These are phyloP conservation scores for Phylloporus scabripes DNA, from an alignment of 768 basidiomycete genomes.

Conservation along the genomic window DNA sequence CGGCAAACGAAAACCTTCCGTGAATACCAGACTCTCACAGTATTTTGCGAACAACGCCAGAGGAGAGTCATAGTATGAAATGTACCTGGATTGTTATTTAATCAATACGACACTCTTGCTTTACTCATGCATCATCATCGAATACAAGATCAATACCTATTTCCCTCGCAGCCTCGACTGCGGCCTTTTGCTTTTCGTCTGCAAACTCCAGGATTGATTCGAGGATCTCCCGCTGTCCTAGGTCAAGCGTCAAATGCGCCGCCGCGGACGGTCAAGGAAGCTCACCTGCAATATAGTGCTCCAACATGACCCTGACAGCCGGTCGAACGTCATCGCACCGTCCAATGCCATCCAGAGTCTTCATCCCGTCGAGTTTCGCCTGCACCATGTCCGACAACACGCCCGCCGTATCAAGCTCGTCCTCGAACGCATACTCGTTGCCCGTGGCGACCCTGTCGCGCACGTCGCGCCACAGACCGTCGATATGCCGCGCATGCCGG, in stretches of 20 bases:
- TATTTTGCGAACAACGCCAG: background rate
- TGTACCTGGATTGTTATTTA: background rate
- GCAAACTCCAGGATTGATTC: slow-evolving; percentile 48
- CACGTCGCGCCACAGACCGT: slow-evolving; percentile 59
- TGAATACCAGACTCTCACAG: too few species aligned
- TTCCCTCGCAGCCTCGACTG: slow-evolving; percentile 43
- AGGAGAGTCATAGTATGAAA: too few species aligned
- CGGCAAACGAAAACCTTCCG: too few species aligned
- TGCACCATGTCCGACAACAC: slow-evolving; percentile 64
- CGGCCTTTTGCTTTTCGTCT: slow-evolving; percentile 41
- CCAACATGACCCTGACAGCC: slow-evolving; percentile 60
- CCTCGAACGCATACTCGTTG: slow-evolving; percentile 40
- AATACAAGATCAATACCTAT: slow-evolving; percentile 52
- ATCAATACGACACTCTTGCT: background rate
- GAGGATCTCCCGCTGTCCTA: slow-evolving; percentile 60
- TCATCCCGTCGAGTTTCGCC: slow-evolving; percentile 45
- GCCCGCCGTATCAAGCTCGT: slow-evolving; percentile 63
- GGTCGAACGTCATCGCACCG: slow-evolving; percentile 36
- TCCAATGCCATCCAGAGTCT: slow-evolving; percentile 26
- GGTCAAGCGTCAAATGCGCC: background rate
- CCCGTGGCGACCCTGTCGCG: slow-evolving; percentile 25
- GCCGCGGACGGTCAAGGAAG: background rate
- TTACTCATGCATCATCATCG: slow-evolving; percentile 22
- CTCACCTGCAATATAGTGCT: slow-evolving; percentile 62
- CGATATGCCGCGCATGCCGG: slow-evolving; percentile 38